Percentiles rank a stretch among this genome's conserved stretches.
Evolutionary conservation across 139 green algal species (phyloP).

Genomic region (Haematococcus sp.): DNA sequence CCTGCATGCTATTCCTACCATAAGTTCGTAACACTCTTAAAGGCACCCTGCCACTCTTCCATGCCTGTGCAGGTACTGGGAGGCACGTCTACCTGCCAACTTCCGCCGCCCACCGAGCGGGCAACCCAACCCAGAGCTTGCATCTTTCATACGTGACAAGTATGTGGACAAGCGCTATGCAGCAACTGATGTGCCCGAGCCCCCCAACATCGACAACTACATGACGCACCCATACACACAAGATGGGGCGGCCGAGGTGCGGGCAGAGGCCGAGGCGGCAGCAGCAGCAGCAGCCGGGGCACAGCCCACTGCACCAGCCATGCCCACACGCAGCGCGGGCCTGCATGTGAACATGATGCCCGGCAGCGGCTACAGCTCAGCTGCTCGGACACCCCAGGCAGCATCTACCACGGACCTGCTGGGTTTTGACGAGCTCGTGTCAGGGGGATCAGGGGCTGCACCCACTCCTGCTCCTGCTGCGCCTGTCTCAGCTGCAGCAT

Average conservation of each 20-base stretch:
- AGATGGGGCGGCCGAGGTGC: background rate
- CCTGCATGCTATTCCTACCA: too few relatives aligned
- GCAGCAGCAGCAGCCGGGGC: background rate
- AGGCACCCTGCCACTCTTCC: too few relatives aligned
- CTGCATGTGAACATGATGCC: background rate
- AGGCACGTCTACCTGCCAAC: slow-evolving; percentile 67
- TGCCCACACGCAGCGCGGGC: background rate
- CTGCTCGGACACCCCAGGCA: background rate
- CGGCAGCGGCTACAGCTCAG: background rate
- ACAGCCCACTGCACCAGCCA: background rate
- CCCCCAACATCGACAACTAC: slow-evolving; percentile 81
- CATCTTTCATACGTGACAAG: slow-evolving; percentile 83
- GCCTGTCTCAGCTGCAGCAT: background rate
- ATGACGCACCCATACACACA: slow-evolving; percentile 58
- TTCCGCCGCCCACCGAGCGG: slow-evolving; percentile 70
- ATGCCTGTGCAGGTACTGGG: slow-evolving; percentile 82
- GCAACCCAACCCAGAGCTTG: slow-evolving; percentile 66
- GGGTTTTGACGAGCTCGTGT: slow-evolving; percentile 25
- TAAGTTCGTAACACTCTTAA: too few relatives aligned
- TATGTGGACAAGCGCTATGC: slow-evolving; percentile 57
- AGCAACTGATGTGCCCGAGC: slow-evolving; percentile 47
- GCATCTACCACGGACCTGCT: slow-evolving; percentile 21
- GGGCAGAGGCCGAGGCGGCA: background rate
- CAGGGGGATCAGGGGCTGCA: background rate
- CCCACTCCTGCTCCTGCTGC: background rate